These are phyloP conservation scores for Globisporangium emineosum DNA, from an alignment of 352 stramenopile species.

Conservation along the genomic window DNA sequence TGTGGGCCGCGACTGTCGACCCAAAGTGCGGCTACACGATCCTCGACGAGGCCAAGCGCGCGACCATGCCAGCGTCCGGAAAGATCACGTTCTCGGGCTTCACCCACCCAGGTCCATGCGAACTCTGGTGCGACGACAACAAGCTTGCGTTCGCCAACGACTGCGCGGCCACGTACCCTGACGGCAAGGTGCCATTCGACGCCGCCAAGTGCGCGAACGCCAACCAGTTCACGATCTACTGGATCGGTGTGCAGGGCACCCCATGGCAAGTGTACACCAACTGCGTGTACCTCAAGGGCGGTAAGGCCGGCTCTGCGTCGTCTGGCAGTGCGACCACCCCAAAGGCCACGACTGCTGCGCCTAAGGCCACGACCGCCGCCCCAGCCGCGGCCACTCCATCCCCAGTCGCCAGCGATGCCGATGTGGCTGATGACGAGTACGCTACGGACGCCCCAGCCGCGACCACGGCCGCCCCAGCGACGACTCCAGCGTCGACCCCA, in stretches of 20 bases:
- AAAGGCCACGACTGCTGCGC: background rate
- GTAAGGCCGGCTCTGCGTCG: conserved; percentile 17
- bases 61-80: conserved; percentile 28
- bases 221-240: conserved; percentile 48
- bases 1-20: conserved; percentile 19
- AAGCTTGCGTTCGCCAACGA: conserved; percentile 49
- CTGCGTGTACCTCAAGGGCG: conserved; percentile 43
- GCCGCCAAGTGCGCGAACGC: conserved; percentile 35
- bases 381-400: conserved; percentile 1
- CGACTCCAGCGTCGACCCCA: conserved; percentile 11
- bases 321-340: conserved; percentile 16
- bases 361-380: conserved; percentile 3
- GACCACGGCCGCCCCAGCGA: background rate
- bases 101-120: conserved; percentile 52
- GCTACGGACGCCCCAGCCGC: background rate
- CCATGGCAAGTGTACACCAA: conserved; percentile 58
- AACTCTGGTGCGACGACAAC: conserved; percentile 59
- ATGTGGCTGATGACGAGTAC: conserved; percentile 12
- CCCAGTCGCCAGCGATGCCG: conserved; percentile 9
- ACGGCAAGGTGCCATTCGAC: conserved; percentile 43
- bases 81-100: conserved; percentile 52
- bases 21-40: conserved; percentile 26
- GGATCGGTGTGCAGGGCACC: conserved; percentile 40
- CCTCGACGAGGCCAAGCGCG: conserved; percentile 28
- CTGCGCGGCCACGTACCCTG: conserved; percentile 41